These are phyloP conservation scores for Lepidopterella palustris DNA, from an alignment of 495 filamentous ascomycete species.

Conservation along the genomic window DNA sequence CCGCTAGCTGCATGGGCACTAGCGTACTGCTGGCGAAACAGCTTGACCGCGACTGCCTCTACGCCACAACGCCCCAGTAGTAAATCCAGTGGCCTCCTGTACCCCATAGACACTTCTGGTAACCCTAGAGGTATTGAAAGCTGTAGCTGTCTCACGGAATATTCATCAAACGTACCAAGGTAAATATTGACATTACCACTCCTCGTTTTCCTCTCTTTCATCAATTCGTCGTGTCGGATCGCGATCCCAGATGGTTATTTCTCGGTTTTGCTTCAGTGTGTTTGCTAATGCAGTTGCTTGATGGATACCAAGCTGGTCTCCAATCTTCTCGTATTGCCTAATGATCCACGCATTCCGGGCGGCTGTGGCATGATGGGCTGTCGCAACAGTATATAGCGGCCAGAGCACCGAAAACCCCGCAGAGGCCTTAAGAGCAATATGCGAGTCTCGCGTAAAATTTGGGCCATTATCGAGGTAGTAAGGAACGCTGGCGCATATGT, in stretches of 20 bases:
- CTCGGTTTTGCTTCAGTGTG: not conserved
- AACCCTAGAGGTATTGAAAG: too few species aligned
- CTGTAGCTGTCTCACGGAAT: too few species aligned
- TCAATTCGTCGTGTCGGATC: not conserved
- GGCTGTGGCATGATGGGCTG: not conserved
- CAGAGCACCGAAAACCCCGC: not conserved
- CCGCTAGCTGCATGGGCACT: too few species aligned
- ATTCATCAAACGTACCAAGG: too few species aligned
- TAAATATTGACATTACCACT: too few species aligned
- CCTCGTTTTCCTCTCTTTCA: not conserved
- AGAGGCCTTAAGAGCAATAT: not conserved
- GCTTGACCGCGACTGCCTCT: too few species aligned
- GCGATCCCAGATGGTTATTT: conserved; percentile 1
- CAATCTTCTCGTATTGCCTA: not conserved
- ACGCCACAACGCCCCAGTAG: too few species aligned
- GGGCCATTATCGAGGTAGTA: not conserved
- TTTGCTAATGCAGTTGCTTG: not conserved
- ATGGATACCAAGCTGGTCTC: not conserved
- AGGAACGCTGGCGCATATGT: conserved; percentile 5
- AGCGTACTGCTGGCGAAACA: too few species aligned
- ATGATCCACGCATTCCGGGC: not conserved
- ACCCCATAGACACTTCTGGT: too few species aligned
- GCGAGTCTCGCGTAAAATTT: not conserved
- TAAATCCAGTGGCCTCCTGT: too few species aligned
- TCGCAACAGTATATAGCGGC: not conserved